Conservation (phyloP, 2,329 filamentous ascomycete species). For the Colletotrichum sidae region DNA sequence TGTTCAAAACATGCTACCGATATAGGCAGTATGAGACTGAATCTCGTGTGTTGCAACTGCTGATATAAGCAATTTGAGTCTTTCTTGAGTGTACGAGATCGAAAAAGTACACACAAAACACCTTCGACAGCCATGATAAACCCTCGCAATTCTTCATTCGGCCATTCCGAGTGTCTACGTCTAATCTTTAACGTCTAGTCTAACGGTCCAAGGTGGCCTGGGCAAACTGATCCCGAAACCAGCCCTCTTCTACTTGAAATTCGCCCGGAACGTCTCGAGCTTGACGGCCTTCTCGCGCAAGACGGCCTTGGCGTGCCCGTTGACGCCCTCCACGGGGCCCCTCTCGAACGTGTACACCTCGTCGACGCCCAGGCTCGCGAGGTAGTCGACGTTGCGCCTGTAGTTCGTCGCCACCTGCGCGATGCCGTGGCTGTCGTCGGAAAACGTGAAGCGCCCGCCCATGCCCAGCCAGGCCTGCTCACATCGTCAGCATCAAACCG, state of each 20-base stretch:
- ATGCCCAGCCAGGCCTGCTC: slow-evolving; percentile 75
- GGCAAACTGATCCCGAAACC: no score
- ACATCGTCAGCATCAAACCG: slow-evolving; percentile 1
- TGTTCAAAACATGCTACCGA: no score
- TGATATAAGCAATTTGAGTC: no score
- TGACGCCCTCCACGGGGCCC: slow-evolving; percentile 42
- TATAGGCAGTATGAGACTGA: no score
- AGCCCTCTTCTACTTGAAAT: slow-evolving; percentile 38
- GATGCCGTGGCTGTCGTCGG: slow-evolving; percentile 93
- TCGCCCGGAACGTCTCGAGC: slow-evolving; percentile 52
- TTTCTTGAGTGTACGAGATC: no score
- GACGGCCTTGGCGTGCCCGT: slow-evolving; percentile 45
- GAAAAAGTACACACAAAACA: no score
- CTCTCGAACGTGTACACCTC: slow-evolving; percentile 70
- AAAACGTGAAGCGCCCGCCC: slow-evolving; percentile 87
- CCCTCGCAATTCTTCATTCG: no score
- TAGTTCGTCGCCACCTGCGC: slow-evolving; percentile 92
- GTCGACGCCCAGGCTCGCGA: slow-evolving; percentile 73
- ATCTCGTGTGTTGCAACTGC: no score
- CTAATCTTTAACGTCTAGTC: slow-evolving; percentile 1
- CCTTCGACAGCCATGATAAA: no score
- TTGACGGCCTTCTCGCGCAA: slow-evolving; percentile 58
- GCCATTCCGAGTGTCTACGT: background rate
- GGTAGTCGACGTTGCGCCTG: slow-evolving; percentile 74
- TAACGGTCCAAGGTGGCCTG: background rate